Evolutionary conservation across 305 asterid genomes (phyloP).

Genomic region (Fraxinus dipetala): DNA sequence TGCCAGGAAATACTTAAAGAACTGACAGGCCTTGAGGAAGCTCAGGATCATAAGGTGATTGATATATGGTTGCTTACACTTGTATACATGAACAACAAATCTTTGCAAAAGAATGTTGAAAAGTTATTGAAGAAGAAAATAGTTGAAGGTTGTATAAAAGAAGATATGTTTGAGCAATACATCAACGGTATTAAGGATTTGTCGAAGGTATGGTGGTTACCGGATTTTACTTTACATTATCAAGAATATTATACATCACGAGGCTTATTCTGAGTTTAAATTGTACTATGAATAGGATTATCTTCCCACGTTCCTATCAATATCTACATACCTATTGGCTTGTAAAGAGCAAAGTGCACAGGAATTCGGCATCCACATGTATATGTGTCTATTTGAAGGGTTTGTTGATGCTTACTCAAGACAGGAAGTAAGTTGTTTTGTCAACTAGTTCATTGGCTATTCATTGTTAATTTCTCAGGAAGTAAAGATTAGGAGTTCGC

Average conservation of each 20-base stretch:
- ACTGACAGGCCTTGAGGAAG: slow-evolving; percentile 61
- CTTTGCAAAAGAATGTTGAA: slow-evolving; percentile 68
- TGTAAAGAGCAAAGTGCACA: slow-evolving; percentile 74
- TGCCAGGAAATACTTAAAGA: slow-evolving; percentile 78
- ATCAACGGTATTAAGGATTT: slow-evolving; percentile 62
- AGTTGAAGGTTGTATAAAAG: slow-evolving; percentile 67
- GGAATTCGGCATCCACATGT: slow-evolving; percentile 70
- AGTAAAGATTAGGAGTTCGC: slow-evolving; percentile 9
- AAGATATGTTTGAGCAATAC: slow-evolving; percentile 65
- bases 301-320: slow-evolving; percentile 62
- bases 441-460: slow-evolving; percentile 12
- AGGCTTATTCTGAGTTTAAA: slow-evolving; percentile 24
- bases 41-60: slow-evolving; percentile 65
- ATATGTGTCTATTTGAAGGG: slow-evolving; percentile 61
- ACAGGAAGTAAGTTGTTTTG: slow-evolving; percentile 68
- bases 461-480: slow-evolving; percentile 2
- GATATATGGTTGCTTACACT: slow-evolving; percentile 77
- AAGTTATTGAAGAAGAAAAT: slow-evolving; percentile 76
- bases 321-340: slow-evolving; percentile 66
- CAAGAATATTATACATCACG: slow-evolving; percentile 14
- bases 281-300: slow-evolving; percentile 52
- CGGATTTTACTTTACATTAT: slow-evolving; percentile 5
- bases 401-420: slow-evolving; percentile 61
- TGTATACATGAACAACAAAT: slow-evolving; percentile 55
- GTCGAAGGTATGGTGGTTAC: slow-evolving; percentile 52